phyloP scores from a whole-genome alignment of 176 grass and related monocot species.

The Canna indica region DNA sequence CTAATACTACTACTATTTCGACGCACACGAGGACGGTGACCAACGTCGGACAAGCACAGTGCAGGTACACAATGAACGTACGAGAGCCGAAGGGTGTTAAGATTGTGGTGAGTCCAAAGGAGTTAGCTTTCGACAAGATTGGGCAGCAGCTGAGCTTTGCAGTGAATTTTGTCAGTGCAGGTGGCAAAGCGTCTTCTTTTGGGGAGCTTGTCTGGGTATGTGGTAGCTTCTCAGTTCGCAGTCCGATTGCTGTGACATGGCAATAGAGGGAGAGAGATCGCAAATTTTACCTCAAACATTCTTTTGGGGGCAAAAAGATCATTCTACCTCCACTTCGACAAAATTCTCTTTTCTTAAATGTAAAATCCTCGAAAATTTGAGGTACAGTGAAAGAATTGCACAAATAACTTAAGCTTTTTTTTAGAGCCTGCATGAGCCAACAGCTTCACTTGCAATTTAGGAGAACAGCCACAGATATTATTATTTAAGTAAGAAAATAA shows the following conservation, averaged over 20 bases:
- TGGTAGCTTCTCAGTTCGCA: neutral
- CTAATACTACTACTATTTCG: neutral
- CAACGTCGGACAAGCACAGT: constrained; percentile 48
- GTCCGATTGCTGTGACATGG: constrained; percentile 7
- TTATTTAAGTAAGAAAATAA: no score
- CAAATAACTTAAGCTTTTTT: no score
- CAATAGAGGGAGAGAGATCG: no score
- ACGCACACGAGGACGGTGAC: constrained; percentile 49
- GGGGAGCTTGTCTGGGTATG: constrained; percentile 7
- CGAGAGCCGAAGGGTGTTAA: constrained; percentile 51
- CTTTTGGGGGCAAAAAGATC: no score
- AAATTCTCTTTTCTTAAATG: no score
- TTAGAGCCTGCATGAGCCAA: no score
- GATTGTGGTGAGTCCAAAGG: constrained; percentile 48
- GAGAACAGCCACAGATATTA: no score
- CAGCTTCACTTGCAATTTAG: no score
- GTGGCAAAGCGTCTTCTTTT: neutral
- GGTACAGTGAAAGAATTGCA: no score
- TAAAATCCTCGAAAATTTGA: no score
- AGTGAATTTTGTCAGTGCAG: neutral
- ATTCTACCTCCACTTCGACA: no score
- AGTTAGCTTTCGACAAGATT: constrained; percentile 36
- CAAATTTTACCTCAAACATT: no score
- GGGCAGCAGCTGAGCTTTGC: constrained; percentile 1
- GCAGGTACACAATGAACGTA: constrained; percentile 44